These are phyloP conservation scores for Xylaria sp. DNA, from an alignment of 2,329 filamentous ascomycete species.

Conservation along the genomic window DNA sequence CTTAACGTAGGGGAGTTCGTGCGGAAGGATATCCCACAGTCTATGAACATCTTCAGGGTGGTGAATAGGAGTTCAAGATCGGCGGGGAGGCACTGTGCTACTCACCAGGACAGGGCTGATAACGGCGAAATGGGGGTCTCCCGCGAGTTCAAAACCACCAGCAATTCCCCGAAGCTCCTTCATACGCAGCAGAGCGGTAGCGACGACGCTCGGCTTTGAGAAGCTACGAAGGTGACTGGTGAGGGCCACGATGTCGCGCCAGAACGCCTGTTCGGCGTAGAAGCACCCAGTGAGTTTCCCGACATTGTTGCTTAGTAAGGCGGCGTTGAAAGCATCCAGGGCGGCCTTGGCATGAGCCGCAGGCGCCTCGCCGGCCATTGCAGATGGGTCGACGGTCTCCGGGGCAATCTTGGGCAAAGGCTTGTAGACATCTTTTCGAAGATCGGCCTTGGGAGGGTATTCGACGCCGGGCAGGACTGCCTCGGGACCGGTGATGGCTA, in stretches of 20 bases:
- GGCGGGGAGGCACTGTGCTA: background rate
- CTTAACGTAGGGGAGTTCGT: slow-evolving; percentile 2
- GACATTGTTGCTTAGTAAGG: slow-evolving; percentile 1
- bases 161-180: background rate
- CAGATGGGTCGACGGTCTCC: background rate
- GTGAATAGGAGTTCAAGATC: background rate
- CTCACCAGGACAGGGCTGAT: slow-evolving; percentile 5
- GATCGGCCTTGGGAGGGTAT: slow-evolving; percentile 7
- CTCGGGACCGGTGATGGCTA: slow-evolving; percentile 2
- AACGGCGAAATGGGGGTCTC: slow-evolving; percentile 1
- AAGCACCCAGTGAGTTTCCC: slow-evolving; percentile 1
- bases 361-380: background rate
- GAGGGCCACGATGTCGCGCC: slow-evolving; percentile 5
- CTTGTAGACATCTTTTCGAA: slow-evolving; percentile 8
- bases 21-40: slow-evolving; percentile 5
- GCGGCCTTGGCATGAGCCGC: background rate
- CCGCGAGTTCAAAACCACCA: background rate
- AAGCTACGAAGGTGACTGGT: slow-evolving; percentile 6
- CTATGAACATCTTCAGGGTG: slow-evolving; percentile 7
- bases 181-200: slow-evolving; percentile 1
- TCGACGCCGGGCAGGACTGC: background rate
- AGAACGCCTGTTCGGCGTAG: slow-evolving; percentile 4
- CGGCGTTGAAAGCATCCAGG: background rate
- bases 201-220: background rate
- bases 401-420: slow-evolving; percentile 7